Evolutionary conservation across 306 rosid genomes (phyloP).

Genomic region (Ormosia semicastrata): DNA sequence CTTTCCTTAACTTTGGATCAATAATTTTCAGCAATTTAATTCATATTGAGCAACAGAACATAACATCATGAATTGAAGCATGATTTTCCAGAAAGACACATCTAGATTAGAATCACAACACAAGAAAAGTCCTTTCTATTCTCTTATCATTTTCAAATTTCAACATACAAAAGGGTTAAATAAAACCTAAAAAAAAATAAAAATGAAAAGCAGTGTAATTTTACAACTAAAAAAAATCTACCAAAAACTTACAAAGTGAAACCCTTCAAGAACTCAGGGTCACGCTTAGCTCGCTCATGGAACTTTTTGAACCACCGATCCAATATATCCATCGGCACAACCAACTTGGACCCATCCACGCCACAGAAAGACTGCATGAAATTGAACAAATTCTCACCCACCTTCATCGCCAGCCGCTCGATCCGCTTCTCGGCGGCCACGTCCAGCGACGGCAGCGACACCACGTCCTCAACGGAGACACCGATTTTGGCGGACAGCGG

Average conservation of each 20-base stretch:
- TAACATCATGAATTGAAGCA: background rate
- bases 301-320: conserved; percentile 94
- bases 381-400: conserved; percentile 84
- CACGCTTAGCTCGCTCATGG: conserved; percentile 79
- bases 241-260: conserved; percentile 43
- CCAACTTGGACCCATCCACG: conserved; percentile 75
- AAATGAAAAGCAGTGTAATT: background rate
- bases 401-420: conserved; percentile 78
- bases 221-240: background rate
- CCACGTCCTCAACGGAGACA: conserved; percentile 83
- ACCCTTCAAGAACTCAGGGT: conserved; percentile 80
- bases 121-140: background rate
- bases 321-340: conserved; percentile 93
- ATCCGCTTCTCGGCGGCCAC: conserved; percentile 67
- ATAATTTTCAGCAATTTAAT: background rate
- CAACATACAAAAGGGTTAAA: background rate
- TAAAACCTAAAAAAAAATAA: background rate
- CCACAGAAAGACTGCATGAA: conserved; percentile 96
- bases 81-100: background rate
- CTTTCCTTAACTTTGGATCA: background rate
- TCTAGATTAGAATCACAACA: conserved; percentile 7
- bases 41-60: background rate
- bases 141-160: background rate
- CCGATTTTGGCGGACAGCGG: conserved; percentile 87
- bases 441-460: conserved; percentile 78